phyloP scores from a whole-genome alignment of 352 stramenopile genomes.

The Globisporangium mamillatum region DNA sequence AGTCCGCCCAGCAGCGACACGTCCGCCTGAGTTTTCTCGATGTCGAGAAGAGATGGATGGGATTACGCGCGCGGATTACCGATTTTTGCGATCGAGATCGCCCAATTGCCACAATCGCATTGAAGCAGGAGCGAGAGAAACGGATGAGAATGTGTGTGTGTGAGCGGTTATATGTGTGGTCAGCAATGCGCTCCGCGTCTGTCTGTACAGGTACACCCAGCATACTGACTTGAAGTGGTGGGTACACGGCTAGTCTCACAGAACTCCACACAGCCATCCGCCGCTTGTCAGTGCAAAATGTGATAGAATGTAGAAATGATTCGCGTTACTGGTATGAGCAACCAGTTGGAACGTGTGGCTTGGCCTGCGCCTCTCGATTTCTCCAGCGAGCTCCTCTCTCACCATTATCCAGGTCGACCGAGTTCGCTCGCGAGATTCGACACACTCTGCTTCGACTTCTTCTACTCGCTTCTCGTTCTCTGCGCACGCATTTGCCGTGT shows the following conservation, averaged over 20 bases:
- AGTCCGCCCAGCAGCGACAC: not conserved
- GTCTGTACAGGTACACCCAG: not conserved
- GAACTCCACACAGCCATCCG: not conserved
- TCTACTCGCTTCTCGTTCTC: not conserved
- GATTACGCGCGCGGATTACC: not conserved
- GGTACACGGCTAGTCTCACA: not conserved
- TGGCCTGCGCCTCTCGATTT: not conserved
- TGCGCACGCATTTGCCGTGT: too few species aligned
- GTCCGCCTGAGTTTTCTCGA: slow-evolving; percentile 3
- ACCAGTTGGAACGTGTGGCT: too few species aligned
- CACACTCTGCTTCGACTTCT: not conserved
- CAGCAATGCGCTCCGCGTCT: not conserved
- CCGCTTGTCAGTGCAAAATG: not conserved
- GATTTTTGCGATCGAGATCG: not conserved
- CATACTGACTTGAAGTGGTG: not conserved
- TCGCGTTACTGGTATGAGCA: not conserved
- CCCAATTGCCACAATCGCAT: not conserved
- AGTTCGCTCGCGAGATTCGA: not conserved
- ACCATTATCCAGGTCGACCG: not conserved
- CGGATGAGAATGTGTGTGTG: too few species aligned
- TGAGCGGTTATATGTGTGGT: not conserved
- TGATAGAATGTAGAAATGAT: not conserved
- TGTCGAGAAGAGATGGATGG: not conserved
- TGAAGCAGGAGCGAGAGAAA: not conserved
- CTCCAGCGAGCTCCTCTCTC: not conserved